Evolutionary conservation across 177 flowering plant genomes (phyloP).

Genomic region (Vitis hybrid): DNA sequence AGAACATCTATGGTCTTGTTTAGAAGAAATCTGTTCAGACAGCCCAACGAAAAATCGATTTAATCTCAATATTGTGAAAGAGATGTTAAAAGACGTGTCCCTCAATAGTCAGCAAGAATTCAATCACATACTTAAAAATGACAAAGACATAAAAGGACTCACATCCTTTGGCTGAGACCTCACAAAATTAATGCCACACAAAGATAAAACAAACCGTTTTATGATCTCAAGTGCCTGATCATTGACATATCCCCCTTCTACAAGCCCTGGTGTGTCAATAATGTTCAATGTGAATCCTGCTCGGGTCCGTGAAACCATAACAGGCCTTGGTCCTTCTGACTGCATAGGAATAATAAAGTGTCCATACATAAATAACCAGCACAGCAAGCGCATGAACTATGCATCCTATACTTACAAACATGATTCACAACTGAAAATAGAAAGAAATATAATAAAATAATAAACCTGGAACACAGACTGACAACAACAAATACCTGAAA

Average conservation of each 20-base stretch:
- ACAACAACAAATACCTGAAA: conserved; percentile 61
- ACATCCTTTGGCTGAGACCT: not conserved
- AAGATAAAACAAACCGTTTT: conserved; percentile 52
- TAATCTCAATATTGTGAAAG: too few species aligned
- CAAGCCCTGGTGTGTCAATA: conserved; percentile 93
- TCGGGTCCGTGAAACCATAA: conserved; percentile 78
- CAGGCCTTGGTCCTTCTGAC: conserved; percentile 84
- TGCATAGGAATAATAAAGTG: conserved; percentile 20
- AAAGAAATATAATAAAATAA: not conserved
- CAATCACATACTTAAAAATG: not conserved
- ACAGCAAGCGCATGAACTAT: not conserved
- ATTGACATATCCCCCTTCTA: conserved; percentile 95
- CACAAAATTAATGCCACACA: not conserved
- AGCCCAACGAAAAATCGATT: not conserved
- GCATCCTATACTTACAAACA: not conserved
- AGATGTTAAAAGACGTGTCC: too few species aligned
- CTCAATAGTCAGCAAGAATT: not conserved
- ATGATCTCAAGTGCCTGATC: conserved; percentile 75
- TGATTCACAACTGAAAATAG: not conserved
- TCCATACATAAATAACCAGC: not conserved
- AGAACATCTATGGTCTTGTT: conserved; percentile 93
- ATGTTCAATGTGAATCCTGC: conserved; percentile 88
- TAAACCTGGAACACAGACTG: not conserved
- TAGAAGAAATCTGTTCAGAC: conserved; percentile 70
- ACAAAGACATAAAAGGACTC: not conserved